A percentile compares a stretch with the other conserved stretches of the same genome.
These are phyloP conservation scores for Centaurea solstitialis DNA, from an alignment of 129 eudicot species.

Conservation along the genomic window DNA sequence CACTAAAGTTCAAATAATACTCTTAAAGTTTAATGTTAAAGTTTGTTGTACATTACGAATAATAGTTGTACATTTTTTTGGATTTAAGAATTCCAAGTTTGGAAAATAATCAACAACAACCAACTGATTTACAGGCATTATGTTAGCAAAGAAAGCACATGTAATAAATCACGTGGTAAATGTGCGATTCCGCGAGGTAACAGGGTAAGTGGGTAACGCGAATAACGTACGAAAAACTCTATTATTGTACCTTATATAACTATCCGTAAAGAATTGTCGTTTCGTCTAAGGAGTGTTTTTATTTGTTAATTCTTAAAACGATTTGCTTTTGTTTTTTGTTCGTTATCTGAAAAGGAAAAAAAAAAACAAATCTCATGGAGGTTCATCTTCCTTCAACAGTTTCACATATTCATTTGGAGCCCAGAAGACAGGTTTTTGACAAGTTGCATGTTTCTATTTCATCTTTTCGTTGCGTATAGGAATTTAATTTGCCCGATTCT, in stretches of 20 bases:
- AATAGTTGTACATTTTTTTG: not conserved
- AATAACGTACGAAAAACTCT: conserved; percentile 33
- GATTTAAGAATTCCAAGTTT: not conserved
- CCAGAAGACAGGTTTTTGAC: conserved; percentile 18
- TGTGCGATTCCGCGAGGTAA: conserved; percentile 25
- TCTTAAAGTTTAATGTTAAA: too few species aligned
- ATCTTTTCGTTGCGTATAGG: conserved; percentile 9
- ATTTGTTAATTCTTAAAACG: not conserved
- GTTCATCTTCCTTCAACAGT: conserved; percentile 17
- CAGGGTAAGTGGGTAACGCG: conserved; percentile 7
- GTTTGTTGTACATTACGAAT: not conserved
- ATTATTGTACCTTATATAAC: conserved; percentile 32
- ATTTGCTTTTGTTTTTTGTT: not conserved
- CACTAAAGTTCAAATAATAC: too few species aligned
- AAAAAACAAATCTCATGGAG: conserved; percentile 25
- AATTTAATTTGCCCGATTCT: not conserved
- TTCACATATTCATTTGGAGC: conserved; percentile 8
- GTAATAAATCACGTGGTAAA: conserved; percentile 19
- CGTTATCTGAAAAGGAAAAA: not conserved
- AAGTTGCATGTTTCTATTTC: not conserved
- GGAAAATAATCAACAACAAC: not conserved
- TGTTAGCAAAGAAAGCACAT: not conserved
- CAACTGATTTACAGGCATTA: conserved; percentile 12
- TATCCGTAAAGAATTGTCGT: conserved; percentile 12
- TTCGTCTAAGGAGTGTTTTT: not conserved